Conservation (phyloP, 192 early-diverging fungal species). For the Coemansia sp. region DNA sequence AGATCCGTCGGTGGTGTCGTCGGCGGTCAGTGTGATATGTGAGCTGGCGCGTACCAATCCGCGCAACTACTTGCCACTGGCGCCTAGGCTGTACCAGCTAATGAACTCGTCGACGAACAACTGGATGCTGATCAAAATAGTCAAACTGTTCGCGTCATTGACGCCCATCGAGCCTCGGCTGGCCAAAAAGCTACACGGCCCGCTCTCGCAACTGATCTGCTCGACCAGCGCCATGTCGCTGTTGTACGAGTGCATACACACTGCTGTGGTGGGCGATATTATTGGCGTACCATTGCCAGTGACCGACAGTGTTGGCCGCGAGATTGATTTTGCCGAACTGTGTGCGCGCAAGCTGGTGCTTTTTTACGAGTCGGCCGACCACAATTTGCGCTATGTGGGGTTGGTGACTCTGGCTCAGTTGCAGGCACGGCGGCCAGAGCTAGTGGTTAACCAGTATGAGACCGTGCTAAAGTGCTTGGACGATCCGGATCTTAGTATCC, state of each 20-base stretch:
- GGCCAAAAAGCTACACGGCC: slow-evolving; percentile 82
- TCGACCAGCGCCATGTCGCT: slow-evolving; percentile 93
- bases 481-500: slow-evolving; percentile 89
- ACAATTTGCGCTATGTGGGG: slow-evolving; percentile 88
- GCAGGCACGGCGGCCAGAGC: slow-evolving; percentile 78
- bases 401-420: slow-evolving; percentile 84
- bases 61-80: slow-evolving; percentile 89
- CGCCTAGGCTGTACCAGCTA: slow-evolving; percentile 90
- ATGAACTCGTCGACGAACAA: slow-evolving; percentile 91
- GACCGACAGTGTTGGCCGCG: slow-evolving; percentile 39
- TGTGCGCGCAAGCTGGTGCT: slow-evolving; percentile 79
- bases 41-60: slow-evolving; percentile 94
- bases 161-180: slow-evolving; percentile 92
- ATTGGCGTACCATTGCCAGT: slow-evolving; percentile 63
- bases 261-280: slow-evolving; percentile 88
- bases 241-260: slow-evolving; percentile 97
- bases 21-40: slow-evolving; percentile 94
- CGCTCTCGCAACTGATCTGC: slow-evolving; percentile 82
- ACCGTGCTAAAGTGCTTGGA: slow-evolving; percentile 87
- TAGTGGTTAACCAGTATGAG: slow-evolving; percentile 80
- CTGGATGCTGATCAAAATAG: slow-evolving; percentile 99
- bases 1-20: slow-evolving; percentile 90
- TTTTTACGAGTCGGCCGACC: slow-evolving; percentile 86
- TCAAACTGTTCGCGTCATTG: slow-evolving; percentile 94
- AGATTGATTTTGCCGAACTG: slow-evolving; percentile 69